Conservation (phyloP, 2,329 filamentous ascomycete species). For the Penicillium corylophilum region DNA sequence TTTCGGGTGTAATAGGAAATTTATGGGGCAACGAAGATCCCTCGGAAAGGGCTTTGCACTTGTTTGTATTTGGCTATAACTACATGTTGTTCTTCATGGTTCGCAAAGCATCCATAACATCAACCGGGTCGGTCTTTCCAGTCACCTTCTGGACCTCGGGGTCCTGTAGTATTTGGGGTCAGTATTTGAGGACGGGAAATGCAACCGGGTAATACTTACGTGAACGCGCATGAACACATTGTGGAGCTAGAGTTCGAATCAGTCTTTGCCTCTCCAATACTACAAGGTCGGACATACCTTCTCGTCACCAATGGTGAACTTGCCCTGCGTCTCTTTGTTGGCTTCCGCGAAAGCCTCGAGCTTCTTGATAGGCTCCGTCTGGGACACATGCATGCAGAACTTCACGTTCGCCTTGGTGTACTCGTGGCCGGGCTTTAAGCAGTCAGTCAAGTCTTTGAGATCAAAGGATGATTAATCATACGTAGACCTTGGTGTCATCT, state of each 20-base stretch:
- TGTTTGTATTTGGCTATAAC: constrained; percentile 9
- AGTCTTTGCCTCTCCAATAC: background rate
- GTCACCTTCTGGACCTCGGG: constrained; percentile 80
- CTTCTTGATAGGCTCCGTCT: constrained; percentile 72
- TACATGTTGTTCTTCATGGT: constrained; percentile 72
- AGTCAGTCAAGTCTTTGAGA: constrained; percentile 2
- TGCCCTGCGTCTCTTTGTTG: constrained; percentile 87
- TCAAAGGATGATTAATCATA: constrained; percentile 47
- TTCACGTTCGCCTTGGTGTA: constrained; percentile 97
- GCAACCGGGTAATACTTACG: constrained; percentile 51
- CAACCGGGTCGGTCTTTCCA: constrained; percentile 73
- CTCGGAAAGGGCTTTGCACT: constrained; percentile 2
- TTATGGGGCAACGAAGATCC: constrained; percentile 8
- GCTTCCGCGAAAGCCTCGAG: constrained; percentile 73
- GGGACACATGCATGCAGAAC: constrained; percentile 74
- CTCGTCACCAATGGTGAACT: constrained; percentile 95
- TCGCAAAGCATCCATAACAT: constrained; percentile 80
- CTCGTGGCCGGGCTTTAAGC: constrained; percentile 78
- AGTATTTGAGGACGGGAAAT: constrained; percentile 3
- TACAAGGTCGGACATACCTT: constrained; percentile 61
- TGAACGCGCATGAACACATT: constrained; percentile 95
- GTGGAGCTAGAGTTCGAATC: constrained; percentile 62
- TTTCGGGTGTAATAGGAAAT: background rate
- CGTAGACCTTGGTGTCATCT: constrained; percentile 88
- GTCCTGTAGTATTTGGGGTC: constrained; percentile 54